phyloP scores from a whole-genome alignment of 306 rosid species.

The Cotoneaster glaucophyllus region DNA sequence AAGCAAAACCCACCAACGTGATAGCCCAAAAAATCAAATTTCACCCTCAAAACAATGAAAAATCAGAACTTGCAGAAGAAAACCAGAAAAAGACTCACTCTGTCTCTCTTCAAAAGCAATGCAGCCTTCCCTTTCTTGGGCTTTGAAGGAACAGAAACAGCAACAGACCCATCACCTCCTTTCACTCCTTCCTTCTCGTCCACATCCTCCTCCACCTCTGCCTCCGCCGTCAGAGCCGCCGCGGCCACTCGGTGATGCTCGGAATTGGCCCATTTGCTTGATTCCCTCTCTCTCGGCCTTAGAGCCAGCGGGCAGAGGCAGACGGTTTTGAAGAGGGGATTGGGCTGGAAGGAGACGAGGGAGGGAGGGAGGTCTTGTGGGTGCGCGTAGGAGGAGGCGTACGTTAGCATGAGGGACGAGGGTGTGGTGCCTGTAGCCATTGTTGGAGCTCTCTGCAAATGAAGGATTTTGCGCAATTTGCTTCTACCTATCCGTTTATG shows the following conservation, averaged over 20 bases:
- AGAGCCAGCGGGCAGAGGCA: slow-evolving; percentile 35
- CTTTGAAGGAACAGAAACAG: slow-evolving; percentile 27
- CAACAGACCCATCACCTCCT: slow-evolving; percentile 18
- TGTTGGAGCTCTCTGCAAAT: slow-evolving; percentile 5
- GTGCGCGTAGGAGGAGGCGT: slow-evolving; percentile 38
- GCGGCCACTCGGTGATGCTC: slow-evolving; percentile 23
- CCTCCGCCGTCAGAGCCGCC: slow-evolving; percentile 56
- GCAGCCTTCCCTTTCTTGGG: slow-evolving; percentile 94
- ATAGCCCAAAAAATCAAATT: not conserved
- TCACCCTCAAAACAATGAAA: not conserved
- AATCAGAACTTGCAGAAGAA: not conserved
- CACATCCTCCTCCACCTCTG: slow-evolving; percentile 40
- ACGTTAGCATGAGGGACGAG: slow-evolving; percentile 60
- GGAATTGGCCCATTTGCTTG: slow-evolving; percentile 18
- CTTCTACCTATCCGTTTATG: not conserved
- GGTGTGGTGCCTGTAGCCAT: slow-evolving; percentile 59
- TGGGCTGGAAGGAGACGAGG: slow-evolving; percentile 39
- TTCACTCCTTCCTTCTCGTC: slow-evolving; percentile 31
- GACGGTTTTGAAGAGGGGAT: slow-evolving; percentile 34
- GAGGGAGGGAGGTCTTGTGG: slow-evolving; percentile 52
- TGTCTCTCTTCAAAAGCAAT: slow-evolving; percentile 78
- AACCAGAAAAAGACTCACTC: slow-evolving; percentile 40
- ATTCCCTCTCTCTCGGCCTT: slow-evolving; percentile 17
- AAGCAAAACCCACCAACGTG: slow-evolving; percentile 10
- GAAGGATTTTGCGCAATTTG: not conserved